A percentile compares a stretch with the other conserved stretches of the same genome.
These are phyloP conservation scores for Odontarrhena argentea DNA, from an alignment of 345 rosid species.

Conservation along the genomic window DNA sequence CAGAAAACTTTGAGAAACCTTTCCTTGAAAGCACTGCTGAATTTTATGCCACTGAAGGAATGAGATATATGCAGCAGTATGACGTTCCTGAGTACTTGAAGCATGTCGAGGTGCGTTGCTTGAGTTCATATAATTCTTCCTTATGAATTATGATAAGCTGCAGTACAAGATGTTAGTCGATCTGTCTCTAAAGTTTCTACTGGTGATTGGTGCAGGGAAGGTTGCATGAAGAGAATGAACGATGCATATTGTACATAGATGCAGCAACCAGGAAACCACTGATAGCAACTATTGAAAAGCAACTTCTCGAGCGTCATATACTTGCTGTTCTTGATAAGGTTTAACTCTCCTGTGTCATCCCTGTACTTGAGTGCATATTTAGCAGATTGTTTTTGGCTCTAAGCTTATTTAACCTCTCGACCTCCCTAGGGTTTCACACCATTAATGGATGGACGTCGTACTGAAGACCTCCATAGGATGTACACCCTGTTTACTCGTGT, in stretches of 20 bases:
- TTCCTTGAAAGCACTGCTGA: slow-evolving; percentile 93
- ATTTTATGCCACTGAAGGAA: slow-evolving; percentile 97
- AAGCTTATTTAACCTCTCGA: slow-evolving; percentile 24
- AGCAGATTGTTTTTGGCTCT: not conserved
- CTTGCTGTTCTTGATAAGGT: slow-evolving; percentile 93
- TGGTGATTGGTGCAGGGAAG: slow-evolving; percentile 61
- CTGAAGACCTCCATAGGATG: slow-evolving; percentile 88
- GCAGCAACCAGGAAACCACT: slow-evolving; percentile 81
- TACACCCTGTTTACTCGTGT: slow-evolving; percentile 79
- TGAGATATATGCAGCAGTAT: slow-evolving; percentile 96
- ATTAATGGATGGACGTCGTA: slow-evolving; percentile 93
- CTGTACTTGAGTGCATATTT: slow-evolving; percentile 4
- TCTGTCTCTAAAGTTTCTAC: slow-evolving; percentile 20
- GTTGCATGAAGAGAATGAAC: slow-evolving; percentile 95
- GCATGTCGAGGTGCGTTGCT: slow-evolving; percentile 85
- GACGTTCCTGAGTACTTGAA: slow-evolving; percentile 97
- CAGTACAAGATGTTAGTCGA: slow-evolving; percentile 9
- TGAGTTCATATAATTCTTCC: slow-evolving; percentile 6
- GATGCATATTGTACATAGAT: slow-evolving; percentile 89
- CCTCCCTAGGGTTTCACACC: slow-evolving; percentile 75
- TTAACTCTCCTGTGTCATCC: slow-evolving; percentile 23
- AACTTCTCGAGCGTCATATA: slow-evolving; percentile 90
- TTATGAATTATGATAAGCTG: slow-evolving; percentile 19
- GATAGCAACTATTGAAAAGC: slow-evolving; percentile 79
- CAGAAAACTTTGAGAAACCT: slow-evolving; percentile 89